A percentile compares a stretch with the other conserved stretches of the same genome.
phyloP scores from a whole-genome alignment of 2,329 filamentous ascomycete species.

The Gaeumannomyces tritici region DNA sequence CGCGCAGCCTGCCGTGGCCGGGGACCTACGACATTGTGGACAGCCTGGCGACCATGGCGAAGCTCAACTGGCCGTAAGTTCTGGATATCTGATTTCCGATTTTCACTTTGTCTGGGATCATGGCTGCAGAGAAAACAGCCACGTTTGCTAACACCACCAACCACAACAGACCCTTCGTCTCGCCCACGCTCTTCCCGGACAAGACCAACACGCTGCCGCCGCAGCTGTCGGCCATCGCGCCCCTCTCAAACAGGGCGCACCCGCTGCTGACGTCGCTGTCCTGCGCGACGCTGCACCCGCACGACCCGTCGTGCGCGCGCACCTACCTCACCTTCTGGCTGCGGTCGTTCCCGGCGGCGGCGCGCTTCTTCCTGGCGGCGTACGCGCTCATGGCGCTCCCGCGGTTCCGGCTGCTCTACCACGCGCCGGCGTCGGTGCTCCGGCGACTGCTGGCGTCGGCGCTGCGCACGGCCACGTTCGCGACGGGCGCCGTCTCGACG shows the following conservation, averaged over 20 bases:
- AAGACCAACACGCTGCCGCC: conserved; percentile 53
- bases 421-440: conserved; percentile 57
- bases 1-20: conserved; percentile 63
- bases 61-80: conserved; percentile 72
- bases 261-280: conserved; percentile 77
- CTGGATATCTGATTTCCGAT: too few species aligned
- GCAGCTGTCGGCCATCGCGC: conserved; percentile 58
- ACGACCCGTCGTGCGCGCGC: conserved; percentile 77
- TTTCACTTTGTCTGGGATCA: too few species aligned
- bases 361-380: conserved; percentile 67
- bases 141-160: conserved; percentile 12
- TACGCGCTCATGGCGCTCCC: conserved; percentile 65
- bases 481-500: conserved; percentile 75
- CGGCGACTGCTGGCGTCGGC: conserved; percentile 59
- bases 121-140: too few species aligned
- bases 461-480: conserved; percentile 65
- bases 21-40: conserved; percentile 67
- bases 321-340: conserved; percentile 86
- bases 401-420: conserved; percentile 56
- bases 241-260: conserved; percentile 76
- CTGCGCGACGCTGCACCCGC: conserved; percentile 81
- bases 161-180: conserved; percentile 57
- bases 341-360: conserved; percentile 67
- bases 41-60: conserved; percentile 71
- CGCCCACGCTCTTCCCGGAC: conserved; percentile 76